These are phyloP conservation scores for Novymonas esmeraldas DNA, from an alignment of 208 protist genomes.

Conservation along the genomic window DNA sequence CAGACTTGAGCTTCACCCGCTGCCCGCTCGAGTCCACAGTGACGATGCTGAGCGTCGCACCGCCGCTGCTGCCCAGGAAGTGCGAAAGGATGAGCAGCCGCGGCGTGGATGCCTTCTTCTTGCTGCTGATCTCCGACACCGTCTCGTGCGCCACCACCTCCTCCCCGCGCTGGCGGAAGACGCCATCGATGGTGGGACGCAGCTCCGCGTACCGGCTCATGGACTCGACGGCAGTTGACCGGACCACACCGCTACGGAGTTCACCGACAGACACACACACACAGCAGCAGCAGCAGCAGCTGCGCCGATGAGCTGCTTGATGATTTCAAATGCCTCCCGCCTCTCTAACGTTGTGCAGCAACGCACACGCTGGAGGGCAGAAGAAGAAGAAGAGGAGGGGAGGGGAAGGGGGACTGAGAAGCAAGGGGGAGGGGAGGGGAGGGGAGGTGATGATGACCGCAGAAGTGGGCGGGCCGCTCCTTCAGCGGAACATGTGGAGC, in stretches of 20 bases:
- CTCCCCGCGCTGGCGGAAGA: constrained; percentile 77
- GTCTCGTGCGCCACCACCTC: constrained; percentile 77
- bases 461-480: background rate
- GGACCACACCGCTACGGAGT: too few relatives aligned
- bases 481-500: background rate
- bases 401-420: background rate
- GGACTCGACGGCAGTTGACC: background rate
- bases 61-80: constrained; percentile 34
- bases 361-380: background rate
- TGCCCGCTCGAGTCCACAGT: constrained; percentile 29
- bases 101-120: constrained; percentile 45
- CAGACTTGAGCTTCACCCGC: constrained; percentile 68
- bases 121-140: constrained; percentile 64
- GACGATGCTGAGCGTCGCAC: constrained; percentile 47
- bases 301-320: too few relatives aligned
- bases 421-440: background rate
- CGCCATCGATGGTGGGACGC: constrained; percentile 52
- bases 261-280: too few relatives aligned
- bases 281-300: too few relatives aligned
- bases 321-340: too few relatives aligned
- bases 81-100: constrained; percentile 63
- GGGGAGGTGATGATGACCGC: background rate
- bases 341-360: too few relatives aligned
- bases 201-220: constrained; percentile 59
- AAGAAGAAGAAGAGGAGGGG: too few relatives aligned